Base-by-base conservation (phyloP, 2,329 filamentous ascomycete genomes). In the Blastomyces silverae region DNA sequence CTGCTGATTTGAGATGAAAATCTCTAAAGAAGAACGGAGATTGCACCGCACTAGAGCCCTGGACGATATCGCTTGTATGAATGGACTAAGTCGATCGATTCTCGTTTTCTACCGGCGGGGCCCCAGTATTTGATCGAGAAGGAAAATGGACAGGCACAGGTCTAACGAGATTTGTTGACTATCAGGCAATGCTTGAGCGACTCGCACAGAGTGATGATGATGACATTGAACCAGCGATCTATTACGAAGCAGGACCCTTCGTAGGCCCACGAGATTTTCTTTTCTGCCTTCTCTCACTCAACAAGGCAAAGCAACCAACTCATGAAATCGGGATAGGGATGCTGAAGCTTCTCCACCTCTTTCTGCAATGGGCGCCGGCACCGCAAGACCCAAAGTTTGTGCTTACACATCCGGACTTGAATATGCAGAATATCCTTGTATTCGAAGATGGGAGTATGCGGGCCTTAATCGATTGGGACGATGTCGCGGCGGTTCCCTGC, bases 1-100 rank as follows among this genome's bases (percentile, higher is more conserved):
- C 31, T 64, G 72, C 58, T 75, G 73, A 72, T 73, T 73, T 64
- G 69, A 67, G 52, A 64, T 70, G 50, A 46, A 22, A 34, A 44
- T 65, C 28, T 62, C 37, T 10, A 28, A 31, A 3, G 56, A 59
- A 42, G 44, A 37, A 53, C 57, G 37, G 37, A 57, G 61, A 53
- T 39, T 34, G 63, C 63, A 63, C 60, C 65, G 68, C 55, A 56
- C 56, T 53, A 65, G 66, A 61, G 65, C 66, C 42, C 66, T 72
- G 0, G 55, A 67, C 42, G 64, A 62, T 50, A 66, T 70, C 53
- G 68, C 68, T 7, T 44, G 44, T 42, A 71, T 73, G 66, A 48
- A 57, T 11, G 68, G 72, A 65, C 65, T 71, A 13, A 64, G 66
- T 17, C 66, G 58, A 50, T 17, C 66, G 58, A 50, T 70, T 70